Conservation (phyloP, 495 filamentous ascomycete genomes). For the Alectoria sarmentosa region DNA sequence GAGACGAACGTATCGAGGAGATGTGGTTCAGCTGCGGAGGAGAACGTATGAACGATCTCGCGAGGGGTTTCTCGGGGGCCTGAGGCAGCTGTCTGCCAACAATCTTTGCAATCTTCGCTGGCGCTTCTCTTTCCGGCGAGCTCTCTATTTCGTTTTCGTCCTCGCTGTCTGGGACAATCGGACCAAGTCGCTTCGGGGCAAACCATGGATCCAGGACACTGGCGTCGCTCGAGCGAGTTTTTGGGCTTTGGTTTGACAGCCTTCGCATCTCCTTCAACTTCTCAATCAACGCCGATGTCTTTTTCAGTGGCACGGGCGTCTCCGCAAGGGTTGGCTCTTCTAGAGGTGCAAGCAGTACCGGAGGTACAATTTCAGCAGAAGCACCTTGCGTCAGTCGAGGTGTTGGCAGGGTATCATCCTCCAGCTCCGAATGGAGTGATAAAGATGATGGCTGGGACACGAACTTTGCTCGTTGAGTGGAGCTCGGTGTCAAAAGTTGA, state of each 20-base stretch:
- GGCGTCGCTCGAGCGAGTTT: conserved; percentile 8
- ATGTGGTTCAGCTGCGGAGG: conserved; percentile 6
- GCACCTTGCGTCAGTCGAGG: conserved; percentile 21
- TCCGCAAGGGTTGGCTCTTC: not conserved
- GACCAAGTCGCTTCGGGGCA: conserved; percentile 20
- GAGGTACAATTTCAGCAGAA: conserved; percentile 14
- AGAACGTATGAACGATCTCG: conserved; percentile 15
- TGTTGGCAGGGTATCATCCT: conserved; percentile 18
- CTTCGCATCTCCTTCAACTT: conserved; percentile 20
- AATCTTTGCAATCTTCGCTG: not conserved
- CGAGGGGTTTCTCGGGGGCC: conserved; percentile 11
- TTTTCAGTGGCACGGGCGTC: conserved; percentile 8
- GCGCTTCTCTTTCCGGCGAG: conserved; percentile 6
- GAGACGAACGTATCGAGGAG: conserved; percentile 14
- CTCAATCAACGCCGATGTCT: conserved; percentile 17
- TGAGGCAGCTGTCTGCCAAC: conserved; percentile 5
- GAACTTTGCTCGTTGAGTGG: conserved; percentile 18
- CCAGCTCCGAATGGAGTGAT: conserved; percentile 13
- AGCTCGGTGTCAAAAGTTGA: conserved; percentile 19
- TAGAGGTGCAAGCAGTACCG: not conserved
- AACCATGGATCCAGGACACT: conserved; percentile 24
- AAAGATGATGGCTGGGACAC: conserved; percentile 16
- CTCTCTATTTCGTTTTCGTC: conserved; percentile 15
- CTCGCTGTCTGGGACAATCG: conserved; percentile 22
- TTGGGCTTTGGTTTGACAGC: conserved; percentile 9